These are phyloP conservation scores for Geranium rotundifolium DNA, from an alignment of 345 rosid genomes.

Conservation along the genomic window DNA sequence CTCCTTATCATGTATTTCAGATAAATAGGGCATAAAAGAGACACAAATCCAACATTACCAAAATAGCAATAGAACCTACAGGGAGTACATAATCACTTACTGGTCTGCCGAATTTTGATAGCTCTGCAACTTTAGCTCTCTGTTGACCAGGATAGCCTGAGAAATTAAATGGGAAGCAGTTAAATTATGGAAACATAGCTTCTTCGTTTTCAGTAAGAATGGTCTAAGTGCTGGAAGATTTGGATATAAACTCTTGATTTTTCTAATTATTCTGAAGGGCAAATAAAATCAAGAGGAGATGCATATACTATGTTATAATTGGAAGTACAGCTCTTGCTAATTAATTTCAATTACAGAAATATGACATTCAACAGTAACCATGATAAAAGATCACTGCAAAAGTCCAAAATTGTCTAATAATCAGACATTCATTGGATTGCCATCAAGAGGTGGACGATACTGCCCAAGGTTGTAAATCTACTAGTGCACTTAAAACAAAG, in stretches of 20 bases:
- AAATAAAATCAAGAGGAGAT: too few species aligned
- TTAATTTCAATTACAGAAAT: background rate
- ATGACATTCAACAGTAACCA: background rate
- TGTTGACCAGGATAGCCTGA: conserved; percentile 76
- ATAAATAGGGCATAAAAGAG: background rate
- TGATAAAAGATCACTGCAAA: background rate
- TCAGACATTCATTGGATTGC: too few species aligned
- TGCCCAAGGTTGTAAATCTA: background rate
- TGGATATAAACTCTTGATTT: too few species aligned
- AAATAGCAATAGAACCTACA: background rate
- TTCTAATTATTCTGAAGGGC: too few species aligned
- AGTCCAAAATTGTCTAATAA: too few species aligned
- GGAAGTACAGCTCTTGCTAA: background rate
- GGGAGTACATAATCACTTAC: conserved; percentile 29
- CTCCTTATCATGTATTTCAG: too few species aligned
- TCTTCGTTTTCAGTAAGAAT: background rate
- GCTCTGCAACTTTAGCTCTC: conserved; percentile 65
- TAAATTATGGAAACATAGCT: background rate
- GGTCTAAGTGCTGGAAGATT: background rate
- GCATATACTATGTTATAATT: background rate
- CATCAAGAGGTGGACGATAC: background rate
- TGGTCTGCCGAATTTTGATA: conserved; percentile 74
- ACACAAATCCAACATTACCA: background rate
- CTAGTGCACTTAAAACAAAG: background rate
- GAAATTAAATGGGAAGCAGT: conserved; percentile 5